Evolutionary conservation across 495 filamentous ascomycete species (phyloP).

Genomic region (Talaromyces stipitatus): DNA sequence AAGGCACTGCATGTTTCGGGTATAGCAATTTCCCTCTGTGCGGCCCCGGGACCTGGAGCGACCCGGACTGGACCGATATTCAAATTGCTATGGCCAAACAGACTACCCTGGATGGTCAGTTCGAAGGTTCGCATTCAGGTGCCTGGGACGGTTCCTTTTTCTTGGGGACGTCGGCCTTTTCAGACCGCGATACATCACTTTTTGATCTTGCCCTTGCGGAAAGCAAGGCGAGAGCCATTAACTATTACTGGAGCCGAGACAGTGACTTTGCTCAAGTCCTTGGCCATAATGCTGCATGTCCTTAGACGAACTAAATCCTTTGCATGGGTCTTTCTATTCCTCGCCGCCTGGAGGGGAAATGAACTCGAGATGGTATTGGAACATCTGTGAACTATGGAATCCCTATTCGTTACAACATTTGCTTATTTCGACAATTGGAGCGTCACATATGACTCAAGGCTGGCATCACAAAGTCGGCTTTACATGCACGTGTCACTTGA

Average conservation of each 20-base stretch:
- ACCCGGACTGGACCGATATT: neutral
- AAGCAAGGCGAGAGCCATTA: neutral
- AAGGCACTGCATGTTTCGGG: neutral
- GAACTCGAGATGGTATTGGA: too few relatives aligned
- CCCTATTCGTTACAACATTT: too few relatives aligned
- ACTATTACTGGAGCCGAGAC: constrained; percentile 1
- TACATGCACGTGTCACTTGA: too few relatives aligned
- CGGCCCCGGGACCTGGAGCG: neutral
- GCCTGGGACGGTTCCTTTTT: neutral
- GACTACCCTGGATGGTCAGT: neutral
- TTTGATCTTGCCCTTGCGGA: neutral
- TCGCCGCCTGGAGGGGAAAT: too few relatives aligned
- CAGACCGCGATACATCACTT: neutral
- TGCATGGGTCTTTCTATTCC: too few relatives aligned
- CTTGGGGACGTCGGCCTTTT: neutral
- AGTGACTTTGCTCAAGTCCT: neutral
- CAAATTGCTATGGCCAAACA: neutral
- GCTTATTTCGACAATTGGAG: too few relatives aligned
- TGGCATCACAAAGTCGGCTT: too few relatives aligned
- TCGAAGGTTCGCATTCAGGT: neutral
- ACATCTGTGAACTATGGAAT: too few relatives aligned
- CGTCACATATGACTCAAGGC: too few relatives aligned
- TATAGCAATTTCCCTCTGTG: neutral
- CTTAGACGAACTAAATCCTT: neutral
- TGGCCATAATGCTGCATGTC: neutral